Evolutionary conservation across 208 protist genomes (phyloP), one percentile per base, ranked within the genome.

Genomic region (Acanthamoeba royreba): DNA sequence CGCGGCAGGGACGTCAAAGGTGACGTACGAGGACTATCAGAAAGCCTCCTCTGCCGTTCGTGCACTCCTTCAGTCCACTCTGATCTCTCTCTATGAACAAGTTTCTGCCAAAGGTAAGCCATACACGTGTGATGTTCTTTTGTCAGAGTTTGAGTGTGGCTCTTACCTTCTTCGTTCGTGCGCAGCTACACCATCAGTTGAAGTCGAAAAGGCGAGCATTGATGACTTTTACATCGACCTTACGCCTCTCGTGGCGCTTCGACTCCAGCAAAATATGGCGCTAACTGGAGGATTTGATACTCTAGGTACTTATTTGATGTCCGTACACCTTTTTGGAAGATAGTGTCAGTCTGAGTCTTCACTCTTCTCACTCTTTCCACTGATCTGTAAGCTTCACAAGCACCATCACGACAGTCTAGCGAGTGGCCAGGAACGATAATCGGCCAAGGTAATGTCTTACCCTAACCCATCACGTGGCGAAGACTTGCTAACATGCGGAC

Each of bases 11-110:
- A 88, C 81, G 28, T 88, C 81, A 1, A 88, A 88, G 47, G 81
- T 88, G 1, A 88, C 81, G 4, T 88, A 88, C 35, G 81, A 88
- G 35, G 81, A 88, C 81, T 88, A 88, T 49, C 81, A 88, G 8
- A 88, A 88, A 22, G 81, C 81, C 15, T 66, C 47, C 22, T 42
- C 81, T 4, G 81, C 19, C 3, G 45, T 88, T 11, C 81, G 31
- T 28, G 11, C 46, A 22, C 47, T 88, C 4, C 40, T 81, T 35
- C 72, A 81, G 17, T 33, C 35, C 13, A 81, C 63, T 13, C 9
- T 74, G 15, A 35, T 35, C n/a, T 69, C 58, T 0, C 58, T 69
- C n/a, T 11, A 33, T 25, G 13, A 13, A 25, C 28, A 13, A 31
- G n/a, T 11, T 33, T 1, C 58, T 83, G 17, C 42, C 11, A 9